Conservation (phyloP, 2,329 filamentous ascomycete species). For the Tympanopsis confertula region DNA sequence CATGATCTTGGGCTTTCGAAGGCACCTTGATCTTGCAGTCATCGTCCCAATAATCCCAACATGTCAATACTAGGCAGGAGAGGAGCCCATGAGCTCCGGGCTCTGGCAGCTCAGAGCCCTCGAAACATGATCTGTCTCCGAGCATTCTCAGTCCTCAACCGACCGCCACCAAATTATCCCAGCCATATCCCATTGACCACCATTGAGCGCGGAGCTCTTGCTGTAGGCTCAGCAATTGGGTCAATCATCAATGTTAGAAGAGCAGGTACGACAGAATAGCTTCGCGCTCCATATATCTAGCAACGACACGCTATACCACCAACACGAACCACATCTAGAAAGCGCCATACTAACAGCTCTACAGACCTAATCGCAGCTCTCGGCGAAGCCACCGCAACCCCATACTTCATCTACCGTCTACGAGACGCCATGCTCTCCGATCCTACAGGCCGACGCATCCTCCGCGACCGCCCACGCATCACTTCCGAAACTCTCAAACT, state of each 20-base stretch:
- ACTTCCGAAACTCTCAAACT: constrained; percentile 63
- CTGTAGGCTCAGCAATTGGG: constrained; percentile 49
- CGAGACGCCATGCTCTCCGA: constrained; percentile 80
- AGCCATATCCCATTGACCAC: constrained; percentile 82
- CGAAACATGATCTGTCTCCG: constrained; percentile 14
- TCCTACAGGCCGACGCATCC: constrained; percentile 77
- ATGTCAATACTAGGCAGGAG: not conserved
- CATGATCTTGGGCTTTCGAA: too few relatives aligned
- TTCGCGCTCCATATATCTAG: not conserved
- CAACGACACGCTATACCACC: not conserved
- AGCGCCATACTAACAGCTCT: constrained; percentile 1
- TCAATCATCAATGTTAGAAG: constrained; percentile 66
- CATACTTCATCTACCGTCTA: constrained; percentile 87
- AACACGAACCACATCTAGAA: not conserved
- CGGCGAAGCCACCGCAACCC: constrained; percentile 88
- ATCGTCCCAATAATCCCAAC: too few relatives aligned
- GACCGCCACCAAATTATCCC: constrained; percentile 76
- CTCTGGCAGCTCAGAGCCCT: too few relatives aligned
- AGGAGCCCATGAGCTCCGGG: too few relatives aligned
- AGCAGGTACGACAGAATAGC: constrained; percentile 40
- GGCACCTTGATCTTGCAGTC: too few relatives aligned
- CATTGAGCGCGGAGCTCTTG: constrained; percentile 64
- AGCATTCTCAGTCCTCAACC: constrained; percentile 70
- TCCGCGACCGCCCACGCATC: constrained; percentile 80
- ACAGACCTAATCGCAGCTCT: constrained; percentile 83